These are phyloP conservation scores for Gelatoporia subvermispora DNA, from an alignment of 768 basidiomycete genomes.

Conservation along the genomic window DNA sequence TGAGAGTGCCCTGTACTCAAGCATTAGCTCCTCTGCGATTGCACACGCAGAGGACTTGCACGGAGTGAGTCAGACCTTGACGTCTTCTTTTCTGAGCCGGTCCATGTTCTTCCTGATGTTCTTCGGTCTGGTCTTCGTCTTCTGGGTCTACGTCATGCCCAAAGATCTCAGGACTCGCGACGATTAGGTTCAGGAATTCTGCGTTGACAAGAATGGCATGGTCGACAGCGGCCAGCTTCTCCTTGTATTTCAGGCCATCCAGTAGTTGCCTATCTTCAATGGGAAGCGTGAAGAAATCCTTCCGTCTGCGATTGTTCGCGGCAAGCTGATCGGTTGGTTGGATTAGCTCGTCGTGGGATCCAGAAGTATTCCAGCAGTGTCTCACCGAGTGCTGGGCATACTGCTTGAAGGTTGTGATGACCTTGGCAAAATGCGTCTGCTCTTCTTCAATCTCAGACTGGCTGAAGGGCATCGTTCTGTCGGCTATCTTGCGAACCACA, in stretches of 20 bases:
- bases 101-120: neutral
- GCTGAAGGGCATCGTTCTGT: conserved; percentile 16
- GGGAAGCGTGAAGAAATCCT: conserved; percentile 71
- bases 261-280: conserved; percentile 66
- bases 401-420: conserved; percentile 67
- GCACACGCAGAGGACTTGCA: neutral
- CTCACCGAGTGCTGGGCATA: conserved; percentile 74
- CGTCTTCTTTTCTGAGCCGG: no score
- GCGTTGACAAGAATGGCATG: conserved; percentile 77
- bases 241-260: conserved; percentile 63
- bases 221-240: conserved; percentile 78
- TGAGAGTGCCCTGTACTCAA: conserved; percentile 19
- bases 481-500: neutral
- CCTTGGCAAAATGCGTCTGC: conserved; percentile 67
- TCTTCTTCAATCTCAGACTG: conserved; percentile 47
- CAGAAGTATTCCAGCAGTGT: neutral
- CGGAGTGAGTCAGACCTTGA: no score
- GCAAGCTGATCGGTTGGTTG: conserved; percentile 35
- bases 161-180: conserved; percentile 80
- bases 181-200: conserved; percentile 68
- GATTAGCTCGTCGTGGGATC: neutral
- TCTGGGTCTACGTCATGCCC: conserved; percentile 40
- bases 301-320: conserved; percentile 63
- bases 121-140: conserved; percentile 21
- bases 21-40: neutral